phyloP scores from a whole-genome alignment of 2,329 filamentous ascomycete genomes.

The Aaosphaeria arxii region DNA sequence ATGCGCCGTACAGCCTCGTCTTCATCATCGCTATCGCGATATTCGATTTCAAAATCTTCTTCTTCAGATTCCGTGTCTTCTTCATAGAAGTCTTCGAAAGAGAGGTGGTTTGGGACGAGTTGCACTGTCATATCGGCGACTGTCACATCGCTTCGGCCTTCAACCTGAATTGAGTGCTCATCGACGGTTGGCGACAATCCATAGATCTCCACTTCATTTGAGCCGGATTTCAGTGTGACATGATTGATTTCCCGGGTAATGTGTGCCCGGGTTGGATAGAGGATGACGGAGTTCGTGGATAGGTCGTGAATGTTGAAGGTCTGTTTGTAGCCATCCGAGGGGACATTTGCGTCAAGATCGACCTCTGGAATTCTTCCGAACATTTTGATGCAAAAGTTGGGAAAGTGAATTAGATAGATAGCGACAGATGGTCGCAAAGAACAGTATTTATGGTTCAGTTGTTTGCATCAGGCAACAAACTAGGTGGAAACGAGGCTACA shows the following conservation, averaged over 20 bases:
- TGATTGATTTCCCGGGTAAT: conserved; percentile 59
- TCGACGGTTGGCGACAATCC: conserved; percentile 55
- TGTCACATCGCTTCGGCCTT: conserved; percentile 56
- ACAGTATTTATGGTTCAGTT: too few relatives aligned
- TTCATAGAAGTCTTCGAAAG: conserved; percentile 55
- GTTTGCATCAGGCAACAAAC: too few relatives aligned
- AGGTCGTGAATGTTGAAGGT: conserved; percentile 49
- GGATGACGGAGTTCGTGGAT: conserved; percentile 58
- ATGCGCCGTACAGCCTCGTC: conserved; percentile 45
- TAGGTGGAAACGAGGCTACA: too few relatives aligned
- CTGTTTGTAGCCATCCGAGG: conserved; percentile 6
- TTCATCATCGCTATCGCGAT: conserved; percentile 42
- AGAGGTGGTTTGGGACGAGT: conserved; percentile 53
- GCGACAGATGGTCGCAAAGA: not conserved
- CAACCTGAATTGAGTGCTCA: conserved; percentile 58
- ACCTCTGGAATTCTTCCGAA: conserved; percentile 1
- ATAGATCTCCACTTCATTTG: conserved; percentile 56
- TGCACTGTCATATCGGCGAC: conserved; percentile 64
- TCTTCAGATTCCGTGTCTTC: conserved; percentile 41
- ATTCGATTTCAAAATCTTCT: conserved; percentile 26
- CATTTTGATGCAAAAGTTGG: not conserved
- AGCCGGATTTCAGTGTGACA: conserved; percentile 52
- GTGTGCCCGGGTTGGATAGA: conserved; percentile 62
- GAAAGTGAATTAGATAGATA: not conserved
- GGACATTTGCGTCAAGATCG: conserved; percentile 2